These are phyloP conservation scores for Aspergillus nomiae DNA, from an alignment of 2,329 filamentous ascomycete species.

Conservation along the genomic window DNA sequence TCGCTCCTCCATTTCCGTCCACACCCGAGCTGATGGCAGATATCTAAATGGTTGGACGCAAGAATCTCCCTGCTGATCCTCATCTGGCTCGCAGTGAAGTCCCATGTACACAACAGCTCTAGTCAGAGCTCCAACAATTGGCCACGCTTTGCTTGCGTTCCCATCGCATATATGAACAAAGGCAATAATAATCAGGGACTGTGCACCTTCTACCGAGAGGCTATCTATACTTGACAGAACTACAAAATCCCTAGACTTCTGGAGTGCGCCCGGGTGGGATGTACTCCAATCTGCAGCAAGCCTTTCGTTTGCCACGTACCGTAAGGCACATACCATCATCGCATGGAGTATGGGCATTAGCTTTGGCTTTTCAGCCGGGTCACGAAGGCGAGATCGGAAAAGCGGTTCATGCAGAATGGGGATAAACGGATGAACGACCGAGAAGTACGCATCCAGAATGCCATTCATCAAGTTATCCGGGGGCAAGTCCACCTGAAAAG, in stretches of 20 bases:
- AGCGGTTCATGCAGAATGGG: constrained; percentile 41
- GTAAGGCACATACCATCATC: constrained; percentile 41
- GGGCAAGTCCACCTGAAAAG: neutral
- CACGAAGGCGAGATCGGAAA: constrained; percentile 26
- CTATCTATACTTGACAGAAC: constrained; percentile 18
- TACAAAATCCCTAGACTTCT: constrained; percentile 11
- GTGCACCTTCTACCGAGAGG: constrained; percentile 28
- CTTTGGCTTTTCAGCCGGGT: constrained; percentile 22
- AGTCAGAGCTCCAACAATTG: constrained; percentile 40
- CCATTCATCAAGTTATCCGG: constrained; percentile 26
- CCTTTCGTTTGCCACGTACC: constrained; percentile 28
- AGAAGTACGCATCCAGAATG: constrained; percentile 43
- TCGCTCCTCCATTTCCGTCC: constrained; percentile 43
- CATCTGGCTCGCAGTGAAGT: constrained; percentile 37
- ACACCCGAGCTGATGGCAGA: constrained; percentile 32
- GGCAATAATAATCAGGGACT: constrained; percentile 34
- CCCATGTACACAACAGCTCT: constrained; percentile 42
- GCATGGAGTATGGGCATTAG: constrained; percentile 39
- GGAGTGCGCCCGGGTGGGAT: neutral
- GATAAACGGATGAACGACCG: constrained; percentile 46
- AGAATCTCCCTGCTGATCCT: constrained; percentile 20
- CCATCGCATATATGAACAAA: constrained; percentile 40
- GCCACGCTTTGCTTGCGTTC: constrained; percentile 35
- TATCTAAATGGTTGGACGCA: constrained; percentile 30
- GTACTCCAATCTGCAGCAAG: neutral